Base-by-base conservation (phyloP, 192 early-diverging fungal genomes). In the Entrophospora sp. region DNA sequence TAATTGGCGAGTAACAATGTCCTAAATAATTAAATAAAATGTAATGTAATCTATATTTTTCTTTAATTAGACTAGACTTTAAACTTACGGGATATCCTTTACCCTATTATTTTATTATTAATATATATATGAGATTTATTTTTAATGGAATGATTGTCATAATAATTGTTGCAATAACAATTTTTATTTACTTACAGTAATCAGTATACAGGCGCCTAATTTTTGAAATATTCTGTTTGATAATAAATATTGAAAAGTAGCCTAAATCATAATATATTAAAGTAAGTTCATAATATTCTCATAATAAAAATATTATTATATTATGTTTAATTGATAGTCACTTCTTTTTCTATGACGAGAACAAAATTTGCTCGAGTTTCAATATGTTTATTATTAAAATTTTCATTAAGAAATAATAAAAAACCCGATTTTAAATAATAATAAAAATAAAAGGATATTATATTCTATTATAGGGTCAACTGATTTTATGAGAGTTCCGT, bases 321-420 rank as follows among this genome's bases (percentile, higher is more conserved):
- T n/a, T n/a, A n/a, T n/a, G n/a, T n/a, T n/a, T n/a, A n/a, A n/a
- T n/a, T n/a, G n/a, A n/a, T n/a, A n/a, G 5, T 18, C 28, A 69
- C 67, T 30, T 69, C 67, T 61, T 69, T 69, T 38, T 69, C 67
- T 27, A 69, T 61, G 13, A 69, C 46, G 2, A 69, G 37, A 3
- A 51, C 58, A 37, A 69, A 69, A 31, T 60, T 14, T 1, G 46
- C 67, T 43, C 24, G 30, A n/a, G 44, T 35, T 30, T 62, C 58
- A 30, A 69, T 35, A 16, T 38, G 37, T 46, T 34, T 36, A 18
- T 37, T 34, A 34, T 28, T 69, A 24, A 28, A 63, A 45, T 35
- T 34, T 52, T 52, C 4, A 30, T 16, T 66, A 28, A 57, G 34
- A 42, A 40, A 22, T 9, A 28, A 36, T 38, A 37, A 13, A 37